Base-by-base conservation (phyloP, 805 yeast genomes). In the Candida pini region DNA sequence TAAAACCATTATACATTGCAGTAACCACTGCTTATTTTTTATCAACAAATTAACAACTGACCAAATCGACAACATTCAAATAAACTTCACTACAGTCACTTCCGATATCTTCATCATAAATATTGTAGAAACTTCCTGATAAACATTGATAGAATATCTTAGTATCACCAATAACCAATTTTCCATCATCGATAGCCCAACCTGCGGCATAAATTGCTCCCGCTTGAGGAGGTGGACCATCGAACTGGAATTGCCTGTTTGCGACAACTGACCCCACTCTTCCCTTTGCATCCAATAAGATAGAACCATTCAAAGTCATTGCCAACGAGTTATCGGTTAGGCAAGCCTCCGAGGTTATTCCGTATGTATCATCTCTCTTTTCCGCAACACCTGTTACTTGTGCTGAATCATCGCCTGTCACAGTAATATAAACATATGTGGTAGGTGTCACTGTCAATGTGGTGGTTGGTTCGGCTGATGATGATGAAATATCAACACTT, bases 171-270 rank as follows among this genome's bases (percentile, higher is more conserved):
- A 81, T 60, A 22, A 85, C 85, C 52, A 81, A 71, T 60, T 74
- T 75, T 15, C 70, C 79, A 44, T 71, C 72, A 33, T 73, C 64
- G 40, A 75, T 65, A 33, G 76, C 66, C 81, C 80, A 74, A 41
- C 81, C 81, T 30, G 71, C 73, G 44, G 83, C 80, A 51, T 69
- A 73, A 48, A 77, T 71, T 39, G 83, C 69, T 61, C 83, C 84
- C 22, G 82, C 85, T 69, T 81, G 90, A 54, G 89, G 88, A 64
- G 84, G 81, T 39, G 84, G 84, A 56, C 85, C 85, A 56, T 80
- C 85, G 54, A 78, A 78, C 64, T 78, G 86, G 72, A 79, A 77
- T 67, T 81, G 90, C 68, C 82, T 71, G 78, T 81, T 81, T 35
- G 88, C 78, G 49, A 81, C 90, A 62, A 81, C 79, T 33, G 87